Percentiles rank a stretch among this genome's conserved stretches.
Conservation (phyloP, 2,329 filamentous ascomycete genomes). For the Pseudocercospora crystallina region DNA sequence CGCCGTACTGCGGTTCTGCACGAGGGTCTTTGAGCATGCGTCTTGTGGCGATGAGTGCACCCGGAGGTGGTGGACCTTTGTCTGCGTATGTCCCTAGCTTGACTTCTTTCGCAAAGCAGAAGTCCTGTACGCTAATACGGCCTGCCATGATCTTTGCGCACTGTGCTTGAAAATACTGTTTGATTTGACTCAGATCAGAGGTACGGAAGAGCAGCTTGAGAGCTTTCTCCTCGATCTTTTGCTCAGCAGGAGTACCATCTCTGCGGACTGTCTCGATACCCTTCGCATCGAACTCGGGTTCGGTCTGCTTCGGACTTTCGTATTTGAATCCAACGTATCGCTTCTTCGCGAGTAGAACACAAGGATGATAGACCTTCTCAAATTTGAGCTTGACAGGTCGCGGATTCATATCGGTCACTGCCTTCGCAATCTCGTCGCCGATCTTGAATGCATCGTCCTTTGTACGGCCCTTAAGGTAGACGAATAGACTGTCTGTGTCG, state of each 20-base stretch:
- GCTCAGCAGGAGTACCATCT: conserved; percentile 91
- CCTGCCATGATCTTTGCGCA: conserved; percentile 91
- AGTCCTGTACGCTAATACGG: conserved; percentile 86
- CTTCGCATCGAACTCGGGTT: conserved; percentile 94
- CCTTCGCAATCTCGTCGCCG: conserved; percentile 85
- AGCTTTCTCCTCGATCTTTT: conserved; percentile 93
- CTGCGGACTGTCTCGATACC: conserved; percentile 96
- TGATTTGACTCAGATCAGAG: conserved; percentile 82
- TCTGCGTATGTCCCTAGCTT: conserved; percentile 85
- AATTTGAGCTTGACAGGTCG: conserved; percentile 94
- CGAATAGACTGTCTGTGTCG: conserved; percentile 93
- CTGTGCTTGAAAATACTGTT: conserved; percentile 84
- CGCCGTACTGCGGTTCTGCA: conserved; percentile 88
- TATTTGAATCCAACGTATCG: conserved; percentile 98
- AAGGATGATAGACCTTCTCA: conserved; percentile 97
- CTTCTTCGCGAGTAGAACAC: conserved; percentile 91
- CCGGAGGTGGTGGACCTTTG: conserved; percentile 75
- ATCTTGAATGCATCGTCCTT: conserved; percentile 87
- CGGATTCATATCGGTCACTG: conserved; percentile 86
- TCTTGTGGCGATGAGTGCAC: conserved; percentile 82
- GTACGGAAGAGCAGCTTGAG: conserved; percentile 88
- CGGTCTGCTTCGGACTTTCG: conserved; percentile 70
- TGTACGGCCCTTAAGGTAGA: conserved; percentile 83
- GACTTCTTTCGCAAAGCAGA: conserved; percentile 92
- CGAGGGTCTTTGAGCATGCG: conserved; percentile 84